phyloP scores from a whole-genome alignment of 1,284 basidiomycete genomes.

The Puccinia sorghi region DNA sequence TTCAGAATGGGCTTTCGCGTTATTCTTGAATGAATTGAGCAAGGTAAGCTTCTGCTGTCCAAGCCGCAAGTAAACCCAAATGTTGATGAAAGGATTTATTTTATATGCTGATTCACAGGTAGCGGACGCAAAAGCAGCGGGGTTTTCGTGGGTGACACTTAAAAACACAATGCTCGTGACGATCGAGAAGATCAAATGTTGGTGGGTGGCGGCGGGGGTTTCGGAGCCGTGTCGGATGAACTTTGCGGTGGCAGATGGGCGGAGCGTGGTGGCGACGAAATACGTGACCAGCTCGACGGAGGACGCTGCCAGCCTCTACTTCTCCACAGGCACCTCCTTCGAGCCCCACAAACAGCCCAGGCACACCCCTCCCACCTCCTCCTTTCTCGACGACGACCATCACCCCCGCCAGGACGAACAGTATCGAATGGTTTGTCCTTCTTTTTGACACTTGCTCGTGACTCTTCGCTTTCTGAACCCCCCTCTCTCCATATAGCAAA shows the following conservation, averaged over 20 bases:
- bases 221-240: slow-evolving; percentile 84
- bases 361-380: slow-evolving; percentile 31
- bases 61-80: no score
- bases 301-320: slow-evolving; percentile 80
- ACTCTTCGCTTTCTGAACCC: neutral
- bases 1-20: slow-evolving; percentile 91
- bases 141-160: slow-evolving; percentile 68
- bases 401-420: slow-evolving; percentile 61
- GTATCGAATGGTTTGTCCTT: slow-evolving; percentile 71
- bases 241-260: slow-evolving; percentile 92
- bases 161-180: slow-evolving; percentile 82
- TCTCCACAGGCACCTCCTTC: slow-evolving; percentile 57
- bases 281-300: slow-evolving; percentile 89
- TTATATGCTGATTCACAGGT: slow-evolving; percentile 63
- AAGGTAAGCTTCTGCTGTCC: slow-evolving; percentile 63
- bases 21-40: slow-evolving; percentile 69
- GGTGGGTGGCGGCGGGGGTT: slow-evolving; percentile 72
- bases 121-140: slow-evolving; percentile 72
- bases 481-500: slow-evolving; percentile 61
- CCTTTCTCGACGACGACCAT: slow-evolving; percentile 83
- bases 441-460: neutral
- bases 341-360: neutral
- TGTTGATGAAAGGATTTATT: neutral
- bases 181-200: slow-evolving; percentile 73
- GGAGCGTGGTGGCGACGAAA: slow-evolving; percentile 86